Percentiles rank a stretch among this genome's conserved stretches.
Conservation (phyloP, 805 yeast genomes). For the Candida ascalaphidarum region DNA sequence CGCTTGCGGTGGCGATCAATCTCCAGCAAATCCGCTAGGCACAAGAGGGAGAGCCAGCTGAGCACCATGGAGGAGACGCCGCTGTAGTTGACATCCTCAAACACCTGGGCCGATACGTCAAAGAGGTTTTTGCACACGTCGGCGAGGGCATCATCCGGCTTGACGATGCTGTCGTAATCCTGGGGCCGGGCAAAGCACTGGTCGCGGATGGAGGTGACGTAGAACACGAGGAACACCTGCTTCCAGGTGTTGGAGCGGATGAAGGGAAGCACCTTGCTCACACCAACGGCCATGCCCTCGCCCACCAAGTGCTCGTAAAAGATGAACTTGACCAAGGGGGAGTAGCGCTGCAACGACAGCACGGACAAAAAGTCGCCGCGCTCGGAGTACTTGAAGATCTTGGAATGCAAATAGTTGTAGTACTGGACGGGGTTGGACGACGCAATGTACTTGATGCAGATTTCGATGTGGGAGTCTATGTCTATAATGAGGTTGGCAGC, state of each 20-base stretch:
- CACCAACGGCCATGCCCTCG: conserved; percentile 11
- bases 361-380: conserved; percentile 19
- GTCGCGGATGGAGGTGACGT: conserved; percentile 20
- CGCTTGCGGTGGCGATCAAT: conserved; percentile 20
- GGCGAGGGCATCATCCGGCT: conserved; percentile 14
- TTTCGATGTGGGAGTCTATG: conserved; percentile 24
- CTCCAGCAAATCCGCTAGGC: conserved; percentile 27
- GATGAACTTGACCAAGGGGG: conserved; percentile 24
- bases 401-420: conserved; percentile 14
- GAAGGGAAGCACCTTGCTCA: conserved; percentile 14
- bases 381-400: conserved; percentile 15
- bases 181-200: conserved; percentile 29
- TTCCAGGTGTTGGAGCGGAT: conserved; percentile 28
- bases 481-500: conserved; percentile 9
- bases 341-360: conserved; percentile 18
- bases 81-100: conserved; percentile 15
- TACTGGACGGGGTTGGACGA: conserved; percentile 27
- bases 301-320: conserved; percentile 20
- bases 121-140: conserved; percentile 18
- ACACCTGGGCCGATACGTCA: conserved; percentile 19
- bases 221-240: conserved; percentile 24
- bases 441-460: conserved; percentile 24
- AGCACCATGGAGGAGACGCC: conserved; percentile 13
- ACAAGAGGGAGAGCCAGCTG: conserved; percentile 25
- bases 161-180: conserved; percentile 20